Evolutionary conservation across 1,139 yeast species (phyloP), one percentile per base, ranked within the genome.

Genomic region (Yamadazyma blattariae): DNA sequence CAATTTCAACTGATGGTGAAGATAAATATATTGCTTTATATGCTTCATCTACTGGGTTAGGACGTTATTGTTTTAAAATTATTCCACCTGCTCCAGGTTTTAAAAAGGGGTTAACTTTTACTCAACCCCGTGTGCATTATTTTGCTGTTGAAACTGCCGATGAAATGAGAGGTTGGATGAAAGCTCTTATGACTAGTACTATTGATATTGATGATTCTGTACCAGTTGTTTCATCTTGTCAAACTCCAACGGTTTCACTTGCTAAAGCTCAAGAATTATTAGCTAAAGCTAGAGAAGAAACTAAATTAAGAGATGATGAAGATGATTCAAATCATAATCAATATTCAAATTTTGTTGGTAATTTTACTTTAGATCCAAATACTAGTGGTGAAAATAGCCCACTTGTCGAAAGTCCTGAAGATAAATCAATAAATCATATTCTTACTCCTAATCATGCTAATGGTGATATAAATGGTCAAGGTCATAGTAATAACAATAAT

Each of bases 51-150:
- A 85, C 96, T 4, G 96, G 97, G 11, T 85, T 86, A 36, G 97
- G 97, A 13, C 72, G 95, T 30, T 87, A 79, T 55, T 89, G 97
- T 53, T 92, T 92, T 67, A 92, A 92, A 58, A 59, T 92, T 12
- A 80, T 90, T 2, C 99, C 99, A 5, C 99, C 99, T 1, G 96
- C 95, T 1, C 98, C 98, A 0, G 99, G 99, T 0, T 86, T 92
- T 42, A 82, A 83, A 47, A 92, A 90, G 60, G 97, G 97, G 1
- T 76, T 92, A 38, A 90, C 96, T 0, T 94, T 94, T 56, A 94
- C 99, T 0, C 96, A 90, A 48, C 98, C 96, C 23, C 87, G 89
- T 48, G 86, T 90, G 3, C 98, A 92, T 53, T 92, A 83, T 58
- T 94, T 92, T 71, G 97, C 97, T 0, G 97, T 90, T 25, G 97